Conservation (phyloP, 306 rosid genomes). For the Pueraria montana region DNA sequence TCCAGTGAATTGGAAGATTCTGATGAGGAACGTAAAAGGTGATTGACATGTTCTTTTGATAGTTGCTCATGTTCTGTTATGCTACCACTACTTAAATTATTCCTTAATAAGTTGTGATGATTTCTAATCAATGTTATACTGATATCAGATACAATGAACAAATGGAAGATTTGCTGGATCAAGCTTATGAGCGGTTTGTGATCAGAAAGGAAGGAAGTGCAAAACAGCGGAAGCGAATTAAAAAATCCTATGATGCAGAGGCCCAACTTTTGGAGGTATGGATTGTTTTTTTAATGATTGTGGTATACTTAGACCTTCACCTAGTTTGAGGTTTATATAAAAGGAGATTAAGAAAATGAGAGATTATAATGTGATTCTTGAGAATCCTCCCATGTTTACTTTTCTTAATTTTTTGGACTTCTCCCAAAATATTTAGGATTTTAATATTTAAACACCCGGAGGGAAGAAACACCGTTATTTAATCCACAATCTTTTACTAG, state of each 20-base stretch:
- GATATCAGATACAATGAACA: slow-evolving; percentile 76
- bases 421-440: background rate
- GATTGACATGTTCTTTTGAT: slow-evolving; percentile 41
- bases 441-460: background rate
- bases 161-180: slow-evolving; percentile 81
- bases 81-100: background rate
- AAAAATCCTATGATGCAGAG: slow-evolving; percentile 63
- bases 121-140: slow-evolving; percentile 28
- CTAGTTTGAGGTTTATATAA: background rate
- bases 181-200: slow-evolving; percentile 81
- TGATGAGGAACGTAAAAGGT: slow-evolving; percentile 92
- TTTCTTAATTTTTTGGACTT: background rate
- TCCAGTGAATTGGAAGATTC: slow-evolving; percentile 81
- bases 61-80: slow-evolving; percentile 22
- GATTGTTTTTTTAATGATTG: background rate
- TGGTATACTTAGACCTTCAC: slow-evolving; percentile 4
- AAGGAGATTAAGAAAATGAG: background rate
- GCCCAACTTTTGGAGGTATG: slow-evolving; percentile 78
- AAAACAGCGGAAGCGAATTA: slow-evolving; percentile 85
- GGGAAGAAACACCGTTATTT: background rate
- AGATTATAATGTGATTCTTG: slow-evolving; percentile 16
- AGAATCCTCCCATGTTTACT: background rate
- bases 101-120: slow-evolving; percentile 7
- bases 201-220: slow-evolving; percentile 82
- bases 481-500: background rate